phyloP scores from a whole-genome alignment of 331 rosid species.

The Quercus phellos region DNA sequence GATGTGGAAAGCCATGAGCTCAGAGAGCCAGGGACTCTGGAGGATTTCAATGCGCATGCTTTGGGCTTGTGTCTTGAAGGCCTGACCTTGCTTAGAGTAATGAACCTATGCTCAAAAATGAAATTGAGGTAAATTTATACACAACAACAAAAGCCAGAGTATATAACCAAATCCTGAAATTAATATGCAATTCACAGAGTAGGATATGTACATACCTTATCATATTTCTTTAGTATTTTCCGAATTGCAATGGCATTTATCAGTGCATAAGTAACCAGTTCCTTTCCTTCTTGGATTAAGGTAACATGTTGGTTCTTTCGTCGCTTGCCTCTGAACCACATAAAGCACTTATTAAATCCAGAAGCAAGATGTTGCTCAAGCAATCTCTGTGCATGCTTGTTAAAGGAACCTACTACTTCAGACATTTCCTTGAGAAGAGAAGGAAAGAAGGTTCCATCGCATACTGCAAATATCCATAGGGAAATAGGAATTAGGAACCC shows the following conservation, averaged over 20 bases:
- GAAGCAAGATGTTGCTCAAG: slow-evolving; percentile 75
- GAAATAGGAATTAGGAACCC: not conserved
- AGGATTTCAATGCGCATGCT: slow-evolving; percentile 80
- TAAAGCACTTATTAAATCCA: slow-evolving; percentile 61
- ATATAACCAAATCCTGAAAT: not conserved
- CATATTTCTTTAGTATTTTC: slow-evolving; percentile 82
- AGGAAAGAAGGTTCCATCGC: slow-evolving; percentile 93
- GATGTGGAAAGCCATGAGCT: slow-evolving; percentile 86
- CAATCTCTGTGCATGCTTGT: slow-evolving; percentile 69
- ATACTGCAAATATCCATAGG: slow-evolving; percentile 39
- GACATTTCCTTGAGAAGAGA: slow-evolving; percentile 79
- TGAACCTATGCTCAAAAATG: slow-evolving; percentile 57
- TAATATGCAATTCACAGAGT: not conserved
- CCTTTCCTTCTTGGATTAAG: slow-evolving; percentile 65
- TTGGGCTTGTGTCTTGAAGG: slow-evolving; percentile 78
- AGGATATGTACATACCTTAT: slow-evolving; percentile 47
- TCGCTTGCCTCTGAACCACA: slow-evolving; percentile 55
- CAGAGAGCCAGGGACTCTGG: slow-evolving; percentile 91
- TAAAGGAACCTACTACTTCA: slow-evolving; percentile 66
- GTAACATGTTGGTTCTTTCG: slow-evolving; percentile 29
- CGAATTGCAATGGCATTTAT: slow-evolving; percentile 76
- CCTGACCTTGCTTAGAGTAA: slow-evolving; percentile 87
- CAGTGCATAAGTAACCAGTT: slow-evolving; percentile 73
- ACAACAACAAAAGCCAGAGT: not conserved
- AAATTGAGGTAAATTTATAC: not conserved